phyloP scores from a whole-genome alignment of 768 basidiomycete genomes.

The Polyporus arcularius region DNA sequence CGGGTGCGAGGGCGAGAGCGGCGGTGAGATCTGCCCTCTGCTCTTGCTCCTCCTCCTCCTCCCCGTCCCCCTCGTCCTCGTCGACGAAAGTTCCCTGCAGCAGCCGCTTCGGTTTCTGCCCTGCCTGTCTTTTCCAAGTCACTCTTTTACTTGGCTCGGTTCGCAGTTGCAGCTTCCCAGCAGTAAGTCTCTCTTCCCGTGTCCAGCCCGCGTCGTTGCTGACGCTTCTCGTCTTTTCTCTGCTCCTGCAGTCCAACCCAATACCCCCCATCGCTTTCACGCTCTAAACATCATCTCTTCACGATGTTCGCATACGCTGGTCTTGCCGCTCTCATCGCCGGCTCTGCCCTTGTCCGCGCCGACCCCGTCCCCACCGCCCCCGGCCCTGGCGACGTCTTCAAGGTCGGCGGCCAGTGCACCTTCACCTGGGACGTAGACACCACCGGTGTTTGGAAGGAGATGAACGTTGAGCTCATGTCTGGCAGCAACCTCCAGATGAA shows the following conservation, averaged over 20 bases:
- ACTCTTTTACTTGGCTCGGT: slow-evolving; percentile 13
- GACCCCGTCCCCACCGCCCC: slow-evolving; percentile 62
- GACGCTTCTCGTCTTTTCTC: not conserved
- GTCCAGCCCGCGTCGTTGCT: not conserved
- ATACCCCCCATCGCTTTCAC: not conserved
- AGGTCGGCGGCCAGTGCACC: slow-evolving; percentile 55
- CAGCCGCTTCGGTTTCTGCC: not conserved
- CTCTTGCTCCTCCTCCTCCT: slow-evolving; percentile 15
- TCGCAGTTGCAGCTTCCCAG: not conserved
- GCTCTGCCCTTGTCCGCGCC: slow-evolving; percentile 48
- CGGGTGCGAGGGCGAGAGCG: not conserved
- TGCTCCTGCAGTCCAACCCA: not conserved
- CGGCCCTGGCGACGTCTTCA: slow-evolving; percentile 57
- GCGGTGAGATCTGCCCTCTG: not conserved
- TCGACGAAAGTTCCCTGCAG: not conserved
- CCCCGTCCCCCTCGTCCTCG: slow-evolving; percentile 2
- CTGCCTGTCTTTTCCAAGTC: slow-evolving; percentile 11
- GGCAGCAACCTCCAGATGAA: slow-evolving; percentile 70
- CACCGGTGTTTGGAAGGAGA: slow-evolving; percentile 64
- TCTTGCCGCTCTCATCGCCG: slow-evolving; percentile 25
- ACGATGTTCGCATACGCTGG: slow-evolving; percentile 27
- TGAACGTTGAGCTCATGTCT: slow-evolving; percentile 80
- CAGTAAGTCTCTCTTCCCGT: not conserved
- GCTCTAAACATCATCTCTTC: not conserved
- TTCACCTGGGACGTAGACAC: slow-evolving; percentile 62